Evolutionary conservation across 768 basidiomycete species (phyloP), one percentile per base, ranked within the genome.

Genomic region (Podaxis sp.): DNA sequence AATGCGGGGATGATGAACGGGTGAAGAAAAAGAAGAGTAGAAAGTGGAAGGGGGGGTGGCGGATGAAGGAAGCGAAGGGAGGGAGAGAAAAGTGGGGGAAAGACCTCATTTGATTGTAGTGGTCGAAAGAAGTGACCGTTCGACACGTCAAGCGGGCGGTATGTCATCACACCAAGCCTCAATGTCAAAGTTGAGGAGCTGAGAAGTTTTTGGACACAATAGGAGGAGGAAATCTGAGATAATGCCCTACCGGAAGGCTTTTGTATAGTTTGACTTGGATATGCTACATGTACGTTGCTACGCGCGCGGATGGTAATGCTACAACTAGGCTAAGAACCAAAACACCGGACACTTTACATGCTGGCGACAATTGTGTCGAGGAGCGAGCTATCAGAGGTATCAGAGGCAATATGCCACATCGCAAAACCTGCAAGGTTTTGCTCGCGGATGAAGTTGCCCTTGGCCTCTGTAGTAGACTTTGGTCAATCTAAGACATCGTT

Each of bases 321-420:
- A 52, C 59, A 26, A 40, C 10, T 50, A 15, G 20, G 24, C 3
- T 11, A n/a, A 56, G 17, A 22, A 50, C 2, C 3, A 2, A 3
- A 7, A 38, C 12, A 37, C 20, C 2, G n/a, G 15, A 3, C 78
- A 53, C 6, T 38, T 52, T 8, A 52, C 70, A 81, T 76, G 0
- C 77, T 75, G 50, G 73, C 67, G 53, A 74, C 75, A 60, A 90
- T 87, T 4, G 87, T 71, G 62, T 82, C 76, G 1, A 89, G 69
- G 30, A 90, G 79, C 40, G 85, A 81, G 30, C 40, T 52, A 68
- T 87, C 76, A 1, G 82, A 49, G n/a, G 71, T 79, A 70, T 90
- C 89, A 8, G 87, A 87, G 7, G 79, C 82, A 49, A 83, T 77
- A 67, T 88, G 77, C 87, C 87, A 90, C 76, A 88, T 83, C 0